A percentile compares a stretch with the other conserved stretches of the same genome.
Conservation (phyloP, 2,329 filamentous ascomycete species). For the Cadophora sp. region DNA sequence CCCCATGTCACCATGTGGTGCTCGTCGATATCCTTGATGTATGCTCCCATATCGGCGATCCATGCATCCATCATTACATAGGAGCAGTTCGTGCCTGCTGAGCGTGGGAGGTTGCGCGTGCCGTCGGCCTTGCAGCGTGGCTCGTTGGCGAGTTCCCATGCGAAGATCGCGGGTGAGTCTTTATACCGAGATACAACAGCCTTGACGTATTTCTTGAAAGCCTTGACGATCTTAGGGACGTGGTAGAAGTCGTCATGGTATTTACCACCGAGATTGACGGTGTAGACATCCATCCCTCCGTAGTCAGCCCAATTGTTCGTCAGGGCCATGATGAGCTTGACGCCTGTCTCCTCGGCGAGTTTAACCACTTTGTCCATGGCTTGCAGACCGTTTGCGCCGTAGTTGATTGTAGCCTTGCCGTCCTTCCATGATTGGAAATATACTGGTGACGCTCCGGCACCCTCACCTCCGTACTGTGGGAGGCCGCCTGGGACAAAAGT, state of each 20-base stretch:
- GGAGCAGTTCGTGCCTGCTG: slow-evolving; percentile 18
- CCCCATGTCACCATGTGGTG: slow-evolving; percentile 24
- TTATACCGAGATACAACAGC: slow-evolving; percentile 57
- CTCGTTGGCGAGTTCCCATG: slow-evolving; percentile 63
- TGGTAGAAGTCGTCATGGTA: slow-evolving; percentile 53
- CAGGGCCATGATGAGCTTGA: slow-evolving; percentile 60
- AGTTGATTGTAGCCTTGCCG: slow-evolving; percentile 45
- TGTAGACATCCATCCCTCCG: slow-evolving; percentile 66
- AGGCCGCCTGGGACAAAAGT: slow-evolving; percentile 48
- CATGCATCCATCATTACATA: slow-evolving; percentile 15
- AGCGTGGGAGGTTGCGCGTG: slow-evolving; percentile 8
- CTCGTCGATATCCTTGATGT: slow-evolving; percentile 21
- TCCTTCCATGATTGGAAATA: slow-evolving; percentile 39
- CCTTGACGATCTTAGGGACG: slow-evolving; percentile 52
- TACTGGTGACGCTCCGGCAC: slow-evolving; percentile 36
- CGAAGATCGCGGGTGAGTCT: slow-evolving; percentile 56
- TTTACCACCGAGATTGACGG: slow-evolving; percentile 57
- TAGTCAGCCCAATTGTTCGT: slow-evolving; percentile 68
- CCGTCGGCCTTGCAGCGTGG: slow-evolving; percentile 21
- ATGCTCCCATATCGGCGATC: slow-evolving; percentile 18
- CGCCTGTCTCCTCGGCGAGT: slow-evolving; percentile 55
- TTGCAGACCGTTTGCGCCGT: slow-evolving; percentile 41
- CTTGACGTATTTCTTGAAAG: slow-evolving; percentile 51
- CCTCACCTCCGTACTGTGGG: slow-evolving; percentile 47
- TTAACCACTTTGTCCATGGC: slow-evolving; percentile 59